Evolutionary conservation across 2,329 filamentous ascomycete genomes (phyloP), one percentile per base, ranked within the genome.

Genomic region (Tolypocladium nubicola): DNA sequence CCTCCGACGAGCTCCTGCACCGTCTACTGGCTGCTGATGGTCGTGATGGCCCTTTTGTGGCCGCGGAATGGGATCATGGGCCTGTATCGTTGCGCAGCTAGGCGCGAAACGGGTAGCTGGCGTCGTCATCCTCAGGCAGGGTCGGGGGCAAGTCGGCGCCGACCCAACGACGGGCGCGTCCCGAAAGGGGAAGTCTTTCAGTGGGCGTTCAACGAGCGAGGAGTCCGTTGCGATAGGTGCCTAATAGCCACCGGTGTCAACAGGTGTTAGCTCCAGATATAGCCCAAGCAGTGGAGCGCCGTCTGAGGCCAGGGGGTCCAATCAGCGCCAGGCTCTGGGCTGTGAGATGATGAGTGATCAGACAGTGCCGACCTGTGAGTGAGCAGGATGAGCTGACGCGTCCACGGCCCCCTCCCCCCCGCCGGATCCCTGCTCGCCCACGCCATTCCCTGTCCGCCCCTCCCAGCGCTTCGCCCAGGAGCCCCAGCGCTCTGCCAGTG

Each of bases 381-480:
- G 23, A 13, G 45, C 45, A 52, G 33, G 52, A 58, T 57, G 59
- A 66, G 66, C 66, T 67, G 61, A 67, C 66, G 66, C 66, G 66
- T 66, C 65, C 65, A 66, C 61, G 59, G 62, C 62, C 58, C 30
- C 58, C 50, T 54, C 45, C 40, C 49, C 58, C 58, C 50, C 57
- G 52, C 57, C 37, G 52, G 33, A 63, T 55, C 63, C 63, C 61
- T 62, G 63, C 57, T 56, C 54, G 50, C 49, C 56, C 38, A 56
- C 53, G 57, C 61, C 57, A 57, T 55, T 52, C 53, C 56, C 49
- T 37, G 53, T 39, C 41, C 39, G 26, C 53, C 53, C 53, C 43
- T 45, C 35, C 49, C 47, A 19, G 30, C 33, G 53, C 55, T 33
- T 52, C 49, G 55, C 49, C 45, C 45, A 33, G 47, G 4, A 50